Evolutionary conservation across 1,139 yeast species (phyloP).

Genomic region (Scheffersomyces quercinus): DNA sequence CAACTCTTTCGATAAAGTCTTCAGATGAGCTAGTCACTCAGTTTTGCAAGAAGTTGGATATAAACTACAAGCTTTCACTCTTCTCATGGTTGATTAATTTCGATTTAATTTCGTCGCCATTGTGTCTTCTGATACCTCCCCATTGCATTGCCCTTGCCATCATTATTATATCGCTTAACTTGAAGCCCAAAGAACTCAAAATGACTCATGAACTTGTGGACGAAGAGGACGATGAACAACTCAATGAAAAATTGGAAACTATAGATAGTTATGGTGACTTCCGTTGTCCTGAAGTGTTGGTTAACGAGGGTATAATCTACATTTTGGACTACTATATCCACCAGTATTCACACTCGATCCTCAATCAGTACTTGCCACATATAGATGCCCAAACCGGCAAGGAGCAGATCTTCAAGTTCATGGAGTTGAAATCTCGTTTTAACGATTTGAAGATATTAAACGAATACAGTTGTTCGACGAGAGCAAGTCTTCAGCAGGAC

Average conservation of each 20-base stretch:
- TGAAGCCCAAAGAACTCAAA: constrained; percentile 40
- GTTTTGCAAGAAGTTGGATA: constrained; percentile 55
- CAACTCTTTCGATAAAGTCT: constrained; percentile 39
- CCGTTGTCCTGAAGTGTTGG: constrained; percentile 51
- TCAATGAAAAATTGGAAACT: constrained; percentile 28
- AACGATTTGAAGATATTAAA: constrained; percentile 41
- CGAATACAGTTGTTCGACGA: constrained; percentile 39
- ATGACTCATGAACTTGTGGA: constrained; percentile 30
- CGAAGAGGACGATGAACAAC: constrained; percentile 25
- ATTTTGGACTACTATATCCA: constrained; percentile 64
- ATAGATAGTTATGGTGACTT: constrained; percentile 43
- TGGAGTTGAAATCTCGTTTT: constrained; percentile 47
- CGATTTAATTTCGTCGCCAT: constrained; percentile 74
- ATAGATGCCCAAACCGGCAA: constrained; percentile 38
- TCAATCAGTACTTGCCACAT: constrained; percentile 25
- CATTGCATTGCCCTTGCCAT: constrained; percentile 79
- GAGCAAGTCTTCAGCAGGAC: constrained; percentile 43
- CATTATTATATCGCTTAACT: constrained; percentile 41
- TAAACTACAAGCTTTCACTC: constrained; percentile 48
- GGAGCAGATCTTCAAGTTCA: constrained; percentile 48
- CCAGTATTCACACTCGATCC: constrained; percentile 35
- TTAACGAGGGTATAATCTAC: constrained; percentile 62
- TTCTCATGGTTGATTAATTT: constrained; percentile 75
- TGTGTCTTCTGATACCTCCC: constrained; percentile 72
- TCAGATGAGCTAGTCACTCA: constrained; percentile 72